Percentiles rank a stretch among this genome's conserved stretches.
Conservation (phyloP, 352 stramenopile genomes). For the Bremia lactucae region DNA sequence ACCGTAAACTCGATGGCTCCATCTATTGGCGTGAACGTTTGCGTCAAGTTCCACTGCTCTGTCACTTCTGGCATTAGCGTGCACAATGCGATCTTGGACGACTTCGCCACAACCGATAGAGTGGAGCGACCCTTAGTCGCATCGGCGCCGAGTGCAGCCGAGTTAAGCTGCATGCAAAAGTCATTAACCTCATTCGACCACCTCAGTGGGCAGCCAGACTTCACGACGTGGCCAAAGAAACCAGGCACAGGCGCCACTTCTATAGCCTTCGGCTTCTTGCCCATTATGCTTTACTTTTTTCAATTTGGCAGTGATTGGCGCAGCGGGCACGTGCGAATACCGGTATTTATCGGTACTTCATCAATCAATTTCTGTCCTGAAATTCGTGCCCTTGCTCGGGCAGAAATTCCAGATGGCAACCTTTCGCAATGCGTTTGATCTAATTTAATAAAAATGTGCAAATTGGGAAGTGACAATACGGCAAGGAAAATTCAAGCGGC, state of each 20-base stretch:
- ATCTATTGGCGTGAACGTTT: slow-evolving; percentile 71
- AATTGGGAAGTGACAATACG: not conserved
- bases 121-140: slow-evolving; percentile 52
- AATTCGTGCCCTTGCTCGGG: slow-evolving; percentile 23
- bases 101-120: slow-evolving; percentile 59
- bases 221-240: slow-evolving; percentile 70
- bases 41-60: slow-evolving; percentile 68
- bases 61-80: slow-evolving; percentile 45
- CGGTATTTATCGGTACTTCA: not conserved
- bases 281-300: slow-evolving; percentile 7
- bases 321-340: not conserved
- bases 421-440: slow-evolving; percentile 24
- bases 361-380: no score
- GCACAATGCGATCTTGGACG: slow-evolving; percentile 63
- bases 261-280: slow-evolving; percentile 12
- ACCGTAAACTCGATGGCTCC: slow-evolving; percentile 57
- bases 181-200: slow-evolving; percentile 69
- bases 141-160: slow-evolving; percentile 50
- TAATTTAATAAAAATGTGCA: slow-evolving; percentile 8
- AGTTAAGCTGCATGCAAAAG: slow-evolving; percentile 68
- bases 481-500: not conserved
- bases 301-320: slow-evolving; percentile 1
- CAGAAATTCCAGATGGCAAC: slow-evolving; percentile 24
- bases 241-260: slow-evolving; percentile 52
- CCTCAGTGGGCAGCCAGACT: slow-evolving; percentile 50